Percentiles rank a stretch among this genome's conserved stretches.
These are phyloP conservation scores for Clohesyomyces aquaticus DNA, from an alignment of 495 filamentous ascomycete species.

Conservation along the genomic window DNA sequence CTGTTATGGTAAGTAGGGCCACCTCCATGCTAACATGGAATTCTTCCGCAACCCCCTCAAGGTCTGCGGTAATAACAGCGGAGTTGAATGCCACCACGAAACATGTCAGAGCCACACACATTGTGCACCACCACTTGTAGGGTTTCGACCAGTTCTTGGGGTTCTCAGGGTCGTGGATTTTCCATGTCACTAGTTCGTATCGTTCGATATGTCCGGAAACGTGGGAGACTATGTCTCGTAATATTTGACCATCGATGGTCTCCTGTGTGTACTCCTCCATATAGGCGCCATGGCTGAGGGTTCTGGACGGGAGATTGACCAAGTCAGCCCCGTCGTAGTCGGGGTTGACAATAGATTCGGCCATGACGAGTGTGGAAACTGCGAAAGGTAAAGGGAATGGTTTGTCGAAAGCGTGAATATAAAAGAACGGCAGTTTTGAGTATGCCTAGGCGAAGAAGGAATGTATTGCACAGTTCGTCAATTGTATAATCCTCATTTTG, in stretches of 20 bases:
- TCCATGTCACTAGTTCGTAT: conserved; percentile 76
- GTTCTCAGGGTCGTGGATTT: conserved; percentile 65
- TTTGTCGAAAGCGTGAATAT: no score
- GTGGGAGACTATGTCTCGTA: conserved; percentile 57
- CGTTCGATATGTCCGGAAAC: conserved; percentile 56
- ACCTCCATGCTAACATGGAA: conserved; percentile 70
- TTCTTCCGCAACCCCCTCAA: conserved; percentile 57
- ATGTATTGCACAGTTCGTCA: background rate
- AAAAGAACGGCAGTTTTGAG: no score
- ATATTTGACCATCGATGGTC: conserved; percentile 62
- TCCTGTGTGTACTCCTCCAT: conserved; percentile 68
- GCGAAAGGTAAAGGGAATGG: no score
- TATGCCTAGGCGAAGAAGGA: no score
- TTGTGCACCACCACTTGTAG: conserved; percentile 70
- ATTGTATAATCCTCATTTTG: background rate
- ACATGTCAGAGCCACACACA: conserved; percentile 66
- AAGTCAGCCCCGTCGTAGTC: conserved; percentile 36
- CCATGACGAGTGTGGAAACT: background rate
- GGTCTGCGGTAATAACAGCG: conserved; percentile 69
- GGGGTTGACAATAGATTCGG: conserved; percentile 12
- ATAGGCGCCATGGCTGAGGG: conserved; percentile 61
- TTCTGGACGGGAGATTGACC: conserved; percentile 65
- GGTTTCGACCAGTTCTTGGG: conserved; percentile 70
- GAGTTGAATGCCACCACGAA: conserved; percentile 68
- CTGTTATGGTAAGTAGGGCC: conserved; percentile 66